Base-by-base conservation (phyloP, 2,329 filamentous ascomycete species). In the Shiraia sp. region DNA sequence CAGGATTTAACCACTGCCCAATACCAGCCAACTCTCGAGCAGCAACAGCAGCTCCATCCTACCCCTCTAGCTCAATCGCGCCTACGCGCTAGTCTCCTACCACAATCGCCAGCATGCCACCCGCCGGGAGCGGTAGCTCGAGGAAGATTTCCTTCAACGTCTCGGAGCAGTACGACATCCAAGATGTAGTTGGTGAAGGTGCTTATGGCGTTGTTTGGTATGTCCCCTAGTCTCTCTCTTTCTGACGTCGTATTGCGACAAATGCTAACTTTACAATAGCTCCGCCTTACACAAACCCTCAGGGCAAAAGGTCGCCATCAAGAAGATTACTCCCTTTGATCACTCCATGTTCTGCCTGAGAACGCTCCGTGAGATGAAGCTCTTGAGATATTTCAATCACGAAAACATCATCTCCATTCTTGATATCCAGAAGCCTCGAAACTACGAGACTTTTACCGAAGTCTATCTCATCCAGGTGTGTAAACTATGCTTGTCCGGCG, bases 341-440 rank as follows among this genome's bases (percentile, higher is more conserved):
- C 93, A 97, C 72, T 96, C 90, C 69, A 96, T 96, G 91, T 96
- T 96, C 79, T 96, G 92, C 71, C 77, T 99, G 63, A 82, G 93
- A 70, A 99, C 93, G 1, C 79, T 99, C 55, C 90, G 93, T 72
- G 93, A 99, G 76, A 99, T 99, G 93, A 99, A 99, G 82, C 80
- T 99, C 43, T 78, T 99, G 64, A 83, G 93, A 63, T 97, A 99
- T 75, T 99, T 99, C 79, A 99, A 97, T 76, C 93, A 99, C 70
- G 93, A 99, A 75, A 99, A 99, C 75, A 97, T 99, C 76, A 99
- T 99, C 69, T 97, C 91, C 37, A 99, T 99, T 61, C 84, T 99
- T 58, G 93, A 99, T 71, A 99, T 99, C 60, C 93, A 99, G 75
- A 96, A 96, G 77, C 93, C 93, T 29, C 83, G 92, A 63, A 95